Conservation (phyloP, 164 flowering plant genomes). For the Vitis vinifera region ASM3070453v1 NC_081810.1:1257501-1258000, state of each 20-base stretch:
- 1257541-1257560: constrained; percentile 66
- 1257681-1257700: constrained; percentile 94
- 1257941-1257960: background rate
- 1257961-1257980: background rate
- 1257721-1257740: constrained; percentile 88
- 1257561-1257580: constrained; percentile 98
- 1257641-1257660: constrained; percentile 88
- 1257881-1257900: no score
- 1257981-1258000: background rate
- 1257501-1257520: background rate
- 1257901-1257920: no score
- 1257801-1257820: background rate
- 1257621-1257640: constrained; percentile 81
- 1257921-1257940: no score
- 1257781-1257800: background rate
- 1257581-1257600: constrained; percentile 93
- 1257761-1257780: background rate
- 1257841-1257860: no score
- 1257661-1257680: constrained; percentile 99
- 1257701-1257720: constrained; percentile 95
- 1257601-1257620: constrained; percentile 96
- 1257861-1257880: no score
- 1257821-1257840: background rate
- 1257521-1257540: background rate
- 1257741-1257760: constrained; percentile 79